Evolutionary conservation across 1,284 basidiomycete genomes (phyloP).

Genomic region (Flammula alnicola): DNA sequence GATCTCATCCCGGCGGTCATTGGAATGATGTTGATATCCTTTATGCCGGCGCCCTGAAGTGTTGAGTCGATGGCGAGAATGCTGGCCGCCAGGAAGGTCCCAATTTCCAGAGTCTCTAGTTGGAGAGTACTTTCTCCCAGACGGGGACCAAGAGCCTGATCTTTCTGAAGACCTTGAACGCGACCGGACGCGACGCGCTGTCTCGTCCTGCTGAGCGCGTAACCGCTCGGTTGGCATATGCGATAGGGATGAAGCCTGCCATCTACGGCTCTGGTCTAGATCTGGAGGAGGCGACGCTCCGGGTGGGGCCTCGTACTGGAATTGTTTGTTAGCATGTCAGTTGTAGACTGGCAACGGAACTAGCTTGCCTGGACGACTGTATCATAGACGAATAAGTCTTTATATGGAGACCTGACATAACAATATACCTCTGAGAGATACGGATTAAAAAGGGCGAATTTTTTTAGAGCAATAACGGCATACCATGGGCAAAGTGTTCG

Average conservation of each 20-base stretch:
- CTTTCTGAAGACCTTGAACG: slow-evolving; percentile 23
- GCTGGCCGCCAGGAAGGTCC: slow-evolving; percentile 2
- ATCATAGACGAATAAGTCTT: slow-evolving; percentile 81
- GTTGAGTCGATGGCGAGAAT: slow-evolving; percentile 6
- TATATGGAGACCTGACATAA: slow-evolving; percentile 84
- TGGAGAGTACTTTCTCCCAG: slow-evolving; percentile 31
- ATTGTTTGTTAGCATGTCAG: background rate
- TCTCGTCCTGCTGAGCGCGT: slow-evolving; percentile 7
- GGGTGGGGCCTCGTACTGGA: slow-evolving; percentile 59
- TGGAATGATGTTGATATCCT: slow-evolving; percentile 12
- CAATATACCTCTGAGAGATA: slow-evolving; percentile 73
- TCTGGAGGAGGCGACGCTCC: slow-evolving; percentile 36
- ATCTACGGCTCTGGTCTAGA: slow-evolving; percentile 40
- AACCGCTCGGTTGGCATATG: slow-evolving; percentile 6
- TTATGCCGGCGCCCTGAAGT: slow-evolving; percentile 6
- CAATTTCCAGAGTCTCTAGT: slow-evolving; percentile 1
- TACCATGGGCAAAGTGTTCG: slow-evolving; percentile 90
- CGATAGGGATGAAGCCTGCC: slow-evolving; percentile 38
- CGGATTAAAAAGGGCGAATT: slow-evolving; percentile 7
- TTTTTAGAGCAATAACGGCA: slow-evolving; percentile 26
- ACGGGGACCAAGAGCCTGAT: slow-evolving; percentile 36
- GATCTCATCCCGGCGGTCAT: slow-evolving; percentile 5
- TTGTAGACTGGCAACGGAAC: slow-evolving; percentile 8
- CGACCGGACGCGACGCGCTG: slow-evolving; percentile 13
- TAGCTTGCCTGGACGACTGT: slow-evolving; percentile 73